Evolutionary conservation across 2,329 filamentous ascomycete genomes (phyloP).

Genomic region (Blastomyces emzantsi): DNA sequence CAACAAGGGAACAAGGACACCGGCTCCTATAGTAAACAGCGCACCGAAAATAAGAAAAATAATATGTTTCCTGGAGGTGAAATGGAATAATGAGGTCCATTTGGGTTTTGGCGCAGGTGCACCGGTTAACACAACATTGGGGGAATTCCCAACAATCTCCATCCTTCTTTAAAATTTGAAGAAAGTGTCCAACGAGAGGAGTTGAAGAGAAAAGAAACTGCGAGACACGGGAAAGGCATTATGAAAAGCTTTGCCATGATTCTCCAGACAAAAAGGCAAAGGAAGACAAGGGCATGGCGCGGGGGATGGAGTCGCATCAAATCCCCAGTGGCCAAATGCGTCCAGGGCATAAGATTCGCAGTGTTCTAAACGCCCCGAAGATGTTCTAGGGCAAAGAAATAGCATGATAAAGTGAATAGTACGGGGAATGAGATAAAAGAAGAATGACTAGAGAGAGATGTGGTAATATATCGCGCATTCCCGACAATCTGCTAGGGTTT

Average conservation of each 20-base stretch:
- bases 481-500: background rate
- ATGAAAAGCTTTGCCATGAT: background rate
- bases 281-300: background rate
- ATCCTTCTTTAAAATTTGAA: background rate
- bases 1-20: constrained; percentile 54
- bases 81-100: constrained; percentile 59
- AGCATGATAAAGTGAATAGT: background rate
- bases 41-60: constrained; percentile 48
- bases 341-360: background rate
- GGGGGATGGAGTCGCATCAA: background rate
- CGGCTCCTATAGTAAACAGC: constrained; percentile 49
- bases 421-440: background rate
- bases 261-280: background rate
- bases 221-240: background rate
- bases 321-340: background rate
- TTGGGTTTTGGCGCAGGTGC: constrained; percentile 14
- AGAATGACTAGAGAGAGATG: background rate
- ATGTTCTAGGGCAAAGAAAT: background rate
- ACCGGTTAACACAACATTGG: background rate
- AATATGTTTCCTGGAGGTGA: constrained; percentile 56
- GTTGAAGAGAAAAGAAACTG: background rate
- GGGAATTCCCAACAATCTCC: background rate
- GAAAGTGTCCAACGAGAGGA: background rate
- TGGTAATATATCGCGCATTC: background rate
- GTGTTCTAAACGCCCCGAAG: background rate